Evolutionary conservation across 495 filamentous ascomycete genomes (phyloP), one percentile per base, ranked within the genome.

Genomic region (Penicillium daleae): DNA sequence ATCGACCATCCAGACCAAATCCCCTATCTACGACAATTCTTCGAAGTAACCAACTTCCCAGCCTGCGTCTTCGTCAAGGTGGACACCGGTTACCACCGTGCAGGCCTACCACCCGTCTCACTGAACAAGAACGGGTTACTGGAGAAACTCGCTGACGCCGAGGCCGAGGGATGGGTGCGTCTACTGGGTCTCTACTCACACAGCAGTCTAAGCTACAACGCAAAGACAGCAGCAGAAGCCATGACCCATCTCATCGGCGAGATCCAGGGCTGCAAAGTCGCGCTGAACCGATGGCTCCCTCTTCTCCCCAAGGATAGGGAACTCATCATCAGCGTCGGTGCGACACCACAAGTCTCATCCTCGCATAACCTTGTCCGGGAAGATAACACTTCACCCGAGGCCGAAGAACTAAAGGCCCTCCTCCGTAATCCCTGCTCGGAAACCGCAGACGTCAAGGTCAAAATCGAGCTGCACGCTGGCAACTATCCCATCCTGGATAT

Each of bases 111-210:
- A 0, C 80, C 86, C 0, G 53, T 72, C n/a, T 84, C 84, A 0
- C 61, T 80, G 2, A 76, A 75, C 10, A 86, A 89, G 63, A 65
- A 71, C 1, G 66, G 70, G 0, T 71, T 93, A 0, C 63, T 92
- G 35, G 71, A 79, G 39, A 79, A 76, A 31, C 70, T 89, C 0
- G 76, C 78, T 3, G 78, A 81, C 2, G 62, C 70, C 0, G 67
- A 82, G 50, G 51, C 62, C 1, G 48, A 52, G 0, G 82, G 83
- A 0, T 37, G 56, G n/a, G 74, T 76, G 9, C 63, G 69, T 0
- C 73, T 95, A 3, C 71, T 83, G 17, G 92, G 92, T 1, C 69
- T 94, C 19, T 97, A 96, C 74, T 85, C 82, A n/a, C 92, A 96
- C 71, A 88, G 88, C 4, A 91, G 92, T 4, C 84, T 91, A 58